Percentiles rank a stretch among this genome's conserved stretches.
Evolutionary conservation across 768 basidiomycete species (phyloP).

Genomic region (Psilocybe azurescens): DNA sequence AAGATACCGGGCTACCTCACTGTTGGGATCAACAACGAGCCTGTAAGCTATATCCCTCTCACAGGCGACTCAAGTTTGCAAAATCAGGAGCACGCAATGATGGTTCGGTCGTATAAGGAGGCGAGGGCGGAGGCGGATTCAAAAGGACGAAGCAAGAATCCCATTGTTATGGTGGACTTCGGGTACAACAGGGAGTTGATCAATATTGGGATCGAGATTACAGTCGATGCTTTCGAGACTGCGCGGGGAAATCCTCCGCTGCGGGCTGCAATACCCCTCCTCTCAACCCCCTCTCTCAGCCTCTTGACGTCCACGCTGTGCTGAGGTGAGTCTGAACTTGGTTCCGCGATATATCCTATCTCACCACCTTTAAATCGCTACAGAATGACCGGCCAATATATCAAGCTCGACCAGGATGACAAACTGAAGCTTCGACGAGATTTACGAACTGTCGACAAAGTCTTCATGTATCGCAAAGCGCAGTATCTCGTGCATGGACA

Average conservation of each 20-base stretch:
- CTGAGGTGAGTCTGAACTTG: conserved; percentile 1
- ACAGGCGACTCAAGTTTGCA: background rate
- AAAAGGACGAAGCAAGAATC: conserved; percentile 5
- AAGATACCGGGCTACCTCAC: conserved; percentile 12
- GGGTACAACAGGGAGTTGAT: conserved; percentile 7
- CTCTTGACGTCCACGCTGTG: background rate
- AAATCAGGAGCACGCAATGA: background rate
- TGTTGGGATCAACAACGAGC: conserved; percentile 11
- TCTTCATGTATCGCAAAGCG: conserved; percentile 1
- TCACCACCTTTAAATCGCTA: background rate
- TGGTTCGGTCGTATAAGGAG: conserved; percentile 5
- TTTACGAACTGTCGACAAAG: conserved; percentile 9
- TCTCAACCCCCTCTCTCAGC: background rate
- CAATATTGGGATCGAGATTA: conserved; percentile 12
- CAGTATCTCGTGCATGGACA: background rate
- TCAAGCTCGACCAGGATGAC: conserved; percentile 9
- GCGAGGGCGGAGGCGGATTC: conserved; percentile 7
- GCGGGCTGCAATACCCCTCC: background rate
- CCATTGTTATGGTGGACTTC: conserved; percentile 13
- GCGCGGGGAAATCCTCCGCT: conserved; percentile 5
- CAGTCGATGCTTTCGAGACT: conserved; percentile 14
- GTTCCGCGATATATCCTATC: background rate
- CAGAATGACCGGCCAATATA: conserved; percentile 3
- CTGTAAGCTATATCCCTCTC: conserved; percentile 8
- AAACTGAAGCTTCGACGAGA: conserved; percentile 11